Percentiles rank a stretch among this genome's conserved stretches.
phyloP scores from a whole-genome alignment of 2,329 filamentous ascomycete species.

The Pyricularia grisea region DNA sequence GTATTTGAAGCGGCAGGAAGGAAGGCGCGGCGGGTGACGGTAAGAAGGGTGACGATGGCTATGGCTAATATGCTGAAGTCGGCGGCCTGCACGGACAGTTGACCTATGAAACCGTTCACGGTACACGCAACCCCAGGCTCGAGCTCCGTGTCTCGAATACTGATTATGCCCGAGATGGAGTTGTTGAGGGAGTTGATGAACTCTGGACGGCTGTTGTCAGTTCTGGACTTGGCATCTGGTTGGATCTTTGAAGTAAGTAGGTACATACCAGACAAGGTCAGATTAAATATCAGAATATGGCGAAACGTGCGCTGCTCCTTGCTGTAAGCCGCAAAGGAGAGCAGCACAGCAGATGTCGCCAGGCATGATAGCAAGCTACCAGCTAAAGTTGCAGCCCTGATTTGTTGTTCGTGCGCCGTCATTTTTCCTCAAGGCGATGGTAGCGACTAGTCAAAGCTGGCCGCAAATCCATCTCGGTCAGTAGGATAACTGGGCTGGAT shows the following conservation, averaged over 20 bases:
- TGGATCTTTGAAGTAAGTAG: background rate
- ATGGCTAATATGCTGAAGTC: slow-evolving; percentile 35
- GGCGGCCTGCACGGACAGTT: slow-evolving; percentile 32
- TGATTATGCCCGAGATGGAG: slow-evolving; percentile 27
- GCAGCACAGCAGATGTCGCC: slow-evolving; percentile 9
- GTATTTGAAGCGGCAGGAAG: slow-evolving; percentile 19
- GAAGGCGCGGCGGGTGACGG: slow-evolving; percentile 19
- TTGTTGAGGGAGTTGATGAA: slow-evolving; percentile 32
- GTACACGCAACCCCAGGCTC: slow-evolving; percentile 22
- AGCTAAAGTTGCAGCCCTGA: slow-evolving; percentile 8
- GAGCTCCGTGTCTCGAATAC: slow-evolving; percentile 18
- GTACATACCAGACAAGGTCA: slow-evolving; percentile 14
- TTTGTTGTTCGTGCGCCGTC: background rate
- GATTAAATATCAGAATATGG: slow-evolving; percentile 14
- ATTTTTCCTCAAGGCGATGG: slow-evolving; percentile 3
- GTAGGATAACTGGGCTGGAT: background rate
- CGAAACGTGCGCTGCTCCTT: slow-evolving; percentile 14
- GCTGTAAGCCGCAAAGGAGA: slow-evolving; percentile 9
- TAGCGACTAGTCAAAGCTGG: background rate
- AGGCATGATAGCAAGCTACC: slow-evolving; percentile 11
- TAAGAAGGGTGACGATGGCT: slow-evolving; percentile 20
- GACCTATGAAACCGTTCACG: slow-evolving; percentile 33
- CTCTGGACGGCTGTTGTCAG: slow-evolving; percentile 15
- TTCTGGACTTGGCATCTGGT: background rate
- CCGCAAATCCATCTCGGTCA: background rate